These are phyloP conservation scores for Aspergillus nanangensis DNA, from an alignment of 495 filamentous ascomycete species.

Conservation along the genomic window DNA sequence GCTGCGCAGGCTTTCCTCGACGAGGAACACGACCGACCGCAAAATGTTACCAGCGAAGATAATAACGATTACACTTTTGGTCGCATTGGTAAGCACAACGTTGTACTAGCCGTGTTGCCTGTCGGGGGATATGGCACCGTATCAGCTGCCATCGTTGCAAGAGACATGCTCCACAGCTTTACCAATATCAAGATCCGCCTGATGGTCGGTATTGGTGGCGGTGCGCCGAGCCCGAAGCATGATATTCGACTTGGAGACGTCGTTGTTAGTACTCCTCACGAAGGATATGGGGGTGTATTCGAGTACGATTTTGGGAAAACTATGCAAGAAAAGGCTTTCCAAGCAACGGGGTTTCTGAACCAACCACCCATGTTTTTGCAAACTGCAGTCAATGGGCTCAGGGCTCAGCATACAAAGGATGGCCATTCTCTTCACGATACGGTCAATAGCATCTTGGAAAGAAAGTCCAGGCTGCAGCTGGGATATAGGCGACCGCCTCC, in stretches of 20 bases:
- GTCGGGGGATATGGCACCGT: constrained; percentile 19
- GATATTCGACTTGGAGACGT: constrained; percentile 39
- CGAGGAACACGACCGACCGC: constrained; percentile 13
- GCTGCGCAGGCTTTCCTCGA: no score
- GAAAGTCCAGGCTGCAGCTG: background rate
- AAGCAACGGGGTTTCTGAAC: constrained; percentile 18
- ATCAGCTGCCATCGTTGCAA: constrained; percentile 13
- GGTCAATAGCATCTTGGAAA: no score
- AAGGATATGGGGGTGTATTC: no score
- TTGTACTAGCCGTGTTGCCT: constrained; percentile 21
- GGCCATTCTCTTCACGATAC: no score
- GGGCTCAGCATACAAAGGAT: no score
- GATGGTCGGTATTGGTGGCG: constrained; percentile 28
- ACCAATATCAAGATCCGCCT: constrained; percentile 16
- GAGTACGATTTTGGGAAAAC: constrained; percentile 30
- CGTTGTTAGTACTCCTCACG: constrained; percentile 35
- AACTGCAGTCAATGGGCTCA: constrained; percentile 6
- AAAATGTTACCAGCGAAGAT: constrained; percentile 17
- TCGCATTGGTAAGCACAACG: constrained; percentile 15
- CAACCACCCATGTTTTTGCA: constrained; percentile 1
- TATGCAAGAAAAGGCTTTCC: constrained; percentile 15
- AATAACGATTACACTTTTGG: constrained; percentile 23
- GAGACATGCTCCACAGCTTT: constrained; percentile 15
- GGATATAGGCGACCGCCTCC: background rate
- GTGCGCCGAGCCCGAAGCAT: constrained; percentile 11